Evolutionary conservation across 2,329 filamentous ascomycete genomes (phyloP).

Genomic region (Monilinia aucupariae): DNA sequence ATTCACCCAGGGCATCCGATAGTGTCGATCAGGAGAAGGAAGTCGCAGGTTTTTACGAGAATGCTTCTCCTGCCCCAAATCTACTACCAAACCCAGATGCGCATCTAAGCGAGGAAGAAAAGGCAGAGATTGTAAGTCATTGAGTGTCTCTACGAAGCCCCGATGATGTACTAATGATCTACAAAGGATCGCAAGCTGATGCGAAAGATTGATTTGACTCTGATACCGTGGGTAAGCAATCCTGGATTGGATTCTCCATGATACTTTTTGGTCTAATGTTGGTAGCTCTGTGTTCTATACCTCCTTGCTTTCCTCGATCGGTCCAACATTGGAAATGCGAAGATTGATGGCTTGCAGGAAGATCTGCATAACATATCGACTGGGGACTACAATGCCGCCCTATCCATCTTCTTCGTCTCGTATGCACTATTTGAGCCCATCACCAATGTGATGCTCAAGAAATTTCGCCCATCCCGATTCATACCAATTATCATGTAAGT

Average conservation of each 20-base stretch:
- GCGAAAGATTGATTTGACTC: conserved; percentile 54
- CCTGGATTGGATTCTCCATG: background rate
- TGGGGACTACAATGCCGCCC: conserved; percentile 63
- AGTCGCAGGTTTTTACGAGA: background rate
- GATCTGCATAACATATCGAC: conserved; percentile 56
- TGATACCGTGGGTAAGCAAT: conserved; percentile 52
- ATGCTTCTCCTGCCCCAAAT: background rate
- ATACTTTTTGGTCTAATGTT: conserved; percentile 18
- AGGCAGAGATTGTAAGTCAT: conserved; percentile 50
- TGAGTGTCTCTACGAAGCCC: background rate
- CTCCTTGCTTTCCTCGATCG: conserved; percentile 68
- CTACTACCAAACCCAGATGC: conserved; percentile 52
- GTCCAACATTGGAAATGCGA: conserved; percentile 76
- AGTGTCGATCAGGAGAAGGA: conserved; percentile 15
- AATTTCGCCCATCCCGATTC: conserved; percentile 69
- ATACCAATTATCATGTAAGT: conserved; percentile 74
- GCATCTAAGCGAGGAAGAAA: conserved; percentile 58
- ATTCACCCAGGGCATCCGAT: background rate
- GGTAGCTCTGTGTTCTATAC: conserved; percentile 64
- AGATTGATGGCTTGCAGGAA: conserved; percentile 53
- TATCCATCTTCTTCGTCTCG: conserved; percentile 83
- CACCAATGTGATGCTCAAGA: conserved; percentile 68
- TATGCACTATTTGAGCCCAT: conserved; percentile 76
- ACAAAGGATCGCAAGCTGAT: conserved; percentile 55
- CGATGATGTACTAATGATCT: conserved; percentile 2